Percentiles rank a stretch among this genome's conserved stretches.
Evolutionary conservation across 2,329 filamentous ascomycete genomes (phyloP).

Genomic region (Colletotrichum magnum): DNA sequence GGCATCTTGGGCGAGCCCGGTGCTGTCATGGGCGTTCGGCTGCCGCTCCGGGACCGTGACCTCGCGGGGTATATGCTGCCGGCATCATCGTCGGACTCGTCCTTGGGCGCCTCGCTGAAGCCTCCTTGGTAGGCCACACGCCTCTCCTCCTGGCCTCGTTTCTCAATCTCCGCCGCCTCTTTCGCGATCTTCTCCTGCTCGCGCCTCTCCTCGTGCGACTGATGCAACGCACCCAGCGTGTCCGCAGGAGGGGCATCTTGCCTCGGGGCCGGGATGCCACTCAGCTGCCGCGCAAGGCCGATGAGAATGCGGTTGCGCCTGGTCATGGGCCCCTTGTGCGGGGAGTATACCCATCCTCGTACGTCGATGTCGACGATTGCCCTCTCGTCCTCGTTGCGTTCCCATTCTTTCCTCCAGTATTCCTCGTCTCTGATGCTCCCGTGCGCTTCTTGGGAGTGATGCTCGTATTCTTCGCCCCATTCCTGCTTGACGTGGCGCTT

Average conservation of each 20-base stretch:
- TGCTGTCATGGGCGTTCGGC: constrained; percentile 54
- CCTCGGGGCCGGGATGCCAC: constrained; percentile 83
- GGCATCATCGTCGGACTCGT: constrained; percentile 57
- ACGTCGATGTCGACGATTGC: constrained; percentile 95
- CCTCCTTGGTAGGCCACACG: constrained; percentile 78
- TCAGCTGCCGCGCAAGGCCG: constrained; percentile 87
- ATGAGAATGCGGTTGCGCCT: constrained; percentile 90
- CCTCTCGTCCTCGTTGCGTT: constrained; percentile 83
- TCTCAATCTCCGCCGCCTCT: constrained; percentile 84
- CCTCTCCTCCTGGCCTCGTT: constrained; percentile 78
- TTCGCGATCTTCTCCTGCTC: constrained; percentile 77
- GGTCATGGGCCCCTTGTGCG: constrained; percentile 86
- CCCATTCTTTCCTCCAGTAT: constrained; percentile 85
- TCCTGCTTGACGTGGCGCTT: constrained; percentile 74
- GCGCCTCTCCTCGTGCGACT: constrained; percentile 63
- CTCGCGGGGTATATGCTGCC: constrained; percentile 49
- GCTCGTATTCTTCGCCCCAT: constrained; percentile 49
- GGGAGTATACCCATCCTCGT: constrained; percentile 93
- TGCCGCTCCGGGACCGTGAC: constrained; percentile 48
- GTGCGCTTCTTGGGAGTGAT: constrained; percentile 52
- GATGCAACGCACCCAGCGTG: constrained; percentile 47
- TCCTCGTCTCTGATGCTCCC: constrained; percentile 73
- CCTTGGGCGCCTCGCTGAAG: constrained; percentile 78
- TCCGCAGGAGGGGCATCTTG: constrained; percentile 46
- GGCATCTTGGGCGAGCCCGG: constrained; percentile 60